Percentiles rank a stretch among this genome's conserved stretches.
These are phyloP conservation scores for Leucoagaricus sp. DNA, from an alignment of 1,284 basidiomycete species.

Conservation along the genomic window DNA sequence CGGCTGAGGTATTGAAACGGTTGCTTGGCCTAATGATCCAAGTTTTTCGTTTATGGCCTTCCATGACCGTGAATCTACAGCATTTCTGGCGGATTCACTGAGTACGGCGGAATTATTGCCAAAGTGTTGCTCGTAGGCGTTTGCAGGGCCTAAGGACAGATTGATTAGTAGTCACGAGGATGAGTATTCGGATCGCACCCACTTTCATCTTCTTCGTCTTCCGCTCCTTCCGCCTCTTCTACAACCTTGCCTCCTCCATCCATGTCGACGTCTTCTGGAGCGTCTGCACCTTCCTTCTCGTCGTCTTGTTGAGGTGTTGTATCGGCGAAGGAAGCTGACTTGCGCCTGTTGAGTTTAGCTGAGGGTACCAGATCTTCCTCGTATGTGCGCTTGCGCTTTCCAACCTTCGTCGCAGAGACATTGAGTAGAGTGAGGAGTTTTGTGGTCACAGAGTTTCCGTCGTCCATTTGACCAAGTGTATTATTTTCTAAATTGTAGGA, in stretches of 20 bases:
- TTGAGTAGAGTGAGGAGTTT: slow-evolving; percentile 93
- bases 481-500: background rate
- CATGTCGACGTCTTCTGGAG: slow-evolving; percentile 24
- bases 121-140: slow-evolving; percentile 68
- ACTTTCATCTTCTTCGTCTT: slow-evolving; percentile 30
- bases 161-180: background rate
- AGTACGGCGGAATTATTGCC: slow-evolving; percentile 51
- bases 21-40: slow-evolving; percentile 54
- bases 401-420: slow-evolving; percentile 77
- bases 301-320: slow-evolving; percentile 11
- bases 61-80: slow-evolving; percentile 57
- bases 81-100: slow-evolving; percentile 45
- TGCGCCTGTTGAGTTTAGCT: slow-evolving; percentile 70
- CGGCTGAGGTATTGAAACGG: slow-evolving; percentile 51
- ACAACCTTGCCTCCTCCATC: slow-evolving; percentile 14
- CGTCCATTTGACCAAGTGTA: slow-evolving; percentile 34
- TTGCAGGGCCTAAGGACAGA: slow-evolving; percentile 25
- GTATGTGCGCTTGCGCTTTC: slow-evolving; percentile 56
- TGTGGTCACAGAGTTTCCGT: slow-evolving; percentile 66
- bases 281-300: slow-evolving; percentile 17
- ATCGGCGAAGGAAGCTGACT: slow-evolving; percentile 34
- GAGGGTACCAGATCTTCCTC: slow-evolving; percentile 41
- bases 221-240: slow-evolving; percentile 23
- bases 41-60: slow-evolving; percentile 45
- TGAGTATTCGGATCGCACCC: slow-evolving; percentile 17